These are phyloP conservation scores for Pythium brachiatum DNA, from an alignment of 352 stramenopile species.

Conservation along the genomic window DNA sequence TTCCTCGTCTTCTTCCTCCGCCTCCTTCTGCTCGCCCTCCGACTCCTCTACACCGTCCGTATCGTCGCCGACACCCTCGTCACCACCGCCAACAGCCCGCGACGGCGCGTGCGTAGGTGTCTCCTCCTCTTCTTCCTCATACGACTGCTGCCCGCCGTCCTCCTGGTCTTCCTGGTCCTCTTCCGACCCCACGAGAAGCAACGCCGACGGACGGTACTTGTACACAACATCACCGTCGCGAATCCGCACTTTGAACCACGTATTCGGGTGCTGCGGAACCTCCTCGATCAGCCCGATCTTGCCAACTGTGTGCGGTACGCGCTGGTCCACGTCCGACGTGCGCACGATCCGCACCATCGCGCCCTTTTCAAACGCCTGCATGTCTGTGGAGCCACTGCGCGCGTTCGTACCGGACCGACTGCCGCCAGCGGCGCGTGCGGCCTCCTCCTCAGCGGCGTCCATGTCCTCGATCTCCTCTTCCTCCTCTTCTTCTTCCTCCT, in stretches of 20 bases:
- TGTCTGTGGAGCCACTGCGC: slow-evolving; percentile 31
- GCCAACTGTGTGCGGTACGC: slow-evolving; percentile 72
- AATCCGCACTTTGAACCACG: slow-evolving; percentile 86
- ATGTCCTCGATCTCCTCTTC: slow-evolving; percentile 30
- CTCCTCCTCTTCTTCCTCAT: slow-evolving; percentile 27
- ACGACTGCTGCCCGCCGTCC: slow-evolving; percentile 7
- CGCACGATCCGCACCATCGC: slow-evolving; percentile 67
- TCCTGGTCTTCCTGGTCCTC: slow-evolving; percentile 12
- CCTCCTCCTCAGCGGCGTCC: slow-evolving; percentile 22
- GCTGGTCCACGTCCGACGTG: slow-evolving; percentile 80
- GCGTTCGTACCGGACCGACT: not conserved
- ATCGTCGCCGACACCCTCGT: slow-evolving; percentile 27
- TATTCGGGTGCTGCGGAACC: slow-evolving; percentile 79
- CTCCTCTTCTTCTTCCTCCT: slow-evolving; percentile 27
- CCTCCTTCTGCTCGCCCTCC: slow-evolving; percentile 52
- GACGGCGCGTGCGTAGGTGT: not conserved
- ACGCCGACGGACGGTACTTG: slow-evolving; percentile 80
- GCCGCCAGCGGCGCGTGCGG: not conserved
- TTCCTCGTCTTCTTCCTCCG: slow-evolving; percentile 36
- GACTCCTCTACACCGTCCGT: slow-evolving; percentile 29
- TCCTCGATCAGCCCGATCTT: slow-evolving; percentile 84
- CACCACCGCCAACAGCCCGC: slow-evolving; percentile 6
- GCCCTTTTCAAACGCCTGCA: slow-evolving; percentile 54
- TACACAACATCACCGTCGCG: slow-evolving; percentile 83
- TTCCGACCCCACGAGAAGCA: slow-evolving; percentile 42